These are phyloP conservation scores for Fusarium lateritium DNA, from an alignment of 2,329 filamentous ascomycete species.

Conservation along the genomic window DNA sequence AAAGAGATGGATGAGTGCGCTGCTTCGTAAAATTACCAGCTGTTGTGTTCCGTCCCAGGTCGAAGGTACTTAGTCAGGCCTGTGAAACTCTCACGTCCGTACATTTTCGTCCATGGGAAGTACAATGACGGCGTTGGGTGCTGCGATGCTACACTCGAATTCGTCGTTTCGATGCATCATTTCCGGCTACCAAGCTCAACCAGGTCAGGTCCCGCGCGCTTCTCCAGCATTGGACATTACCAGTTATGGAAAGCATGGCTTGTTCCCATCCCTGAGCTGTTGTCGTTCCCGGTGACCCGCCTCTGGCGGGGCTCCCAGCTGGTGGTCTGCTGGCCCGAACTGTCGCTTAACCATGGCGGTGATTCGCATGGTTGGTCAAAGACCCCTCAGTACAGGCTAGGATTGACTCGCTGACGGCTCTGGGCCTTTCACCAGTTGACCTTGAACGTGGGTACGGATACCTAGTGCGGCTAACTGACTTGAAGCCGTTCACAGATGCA, in stretches of 20 bases:
- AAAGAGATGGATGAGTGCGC: neutral
- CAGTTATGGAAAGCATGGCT: constrained; percentile 40
- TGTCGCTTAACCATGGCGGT: constrained; percentile 48
- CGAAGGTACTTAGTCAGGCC: constrained; percentile 7
- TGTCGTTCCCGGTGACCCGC: constrained; percentile 48
- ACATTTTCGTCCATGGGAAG: constrained; percentile 32
- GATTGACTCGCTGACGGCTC: constrained; percentile 28
- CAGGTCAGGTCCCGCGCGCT: constrained; percentile 16
- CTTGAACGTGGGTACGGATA: constrained; percentile 7
- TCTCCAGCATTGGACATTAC: constrained; percentile 30
- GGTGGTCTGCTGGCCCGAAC: constrained; percentile 35
- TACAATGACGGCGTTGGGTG: constrained; percentile 37
- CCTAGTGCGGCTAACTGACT: constrained; percentile 15
- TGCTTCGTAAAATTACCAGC: constrained; percentile 1
- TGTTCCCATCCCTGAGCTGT: constrained; percentile 30
- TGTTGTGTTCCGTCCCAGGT: neutral
- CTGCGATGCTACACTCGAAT: constrained; percentile 26
- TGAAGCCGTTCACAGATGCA: constrained; percentile 20
- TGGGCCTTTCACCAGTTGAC: constrained; percentile 20
- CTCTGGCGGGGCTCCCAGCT: constrained; percentile 36
- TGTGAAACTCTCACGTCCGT: constrained; percentile 39
- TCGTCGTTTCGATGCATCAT: constrained; percentile 33
- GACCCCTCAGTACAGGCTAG: constrained; percentile 21
- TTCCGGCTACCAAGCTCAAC: constrained; percentile 11
- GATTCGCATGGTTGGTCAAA: constrained; percentile 43